phyloP scores from a whole-genome alignment of 495 filamentous ascomycete genomes.

The Jackrogersella multiformis region DNA sequence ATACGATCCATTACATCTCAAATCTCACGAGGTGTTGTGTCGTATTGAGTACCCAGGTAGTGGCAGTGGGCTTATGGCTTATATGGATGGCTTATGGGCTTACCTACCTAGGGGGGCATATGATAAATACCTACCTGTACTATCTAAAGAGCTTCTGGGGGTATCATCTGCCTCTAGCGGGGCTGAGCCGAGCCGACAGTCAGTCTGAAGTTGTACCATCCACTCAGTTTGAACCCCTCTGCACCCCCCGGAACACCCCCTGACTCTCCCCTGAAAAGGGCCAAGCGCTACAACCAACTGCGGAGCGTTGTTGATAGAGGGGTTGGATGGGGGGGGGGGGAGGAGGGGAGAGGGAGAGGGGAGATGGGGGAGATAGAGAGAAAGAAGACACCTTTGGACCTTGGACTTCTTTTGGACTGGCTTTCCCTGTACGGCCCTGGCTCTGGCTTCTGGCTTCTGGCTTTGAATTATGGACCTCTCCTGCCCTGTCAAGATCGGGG shows the following conservation, averaged over 20 bases:
- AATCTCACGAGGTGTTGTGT: conserved; percentile 10
- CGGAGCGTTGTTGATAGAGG: conserved; percentile 25
- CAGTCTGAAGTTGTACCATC: conserved; percentile 12
- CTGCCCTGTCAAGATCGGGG: conserved; percentile 27
- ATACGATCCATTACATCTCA: too few species aligned
- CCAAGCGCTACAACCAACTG: conserved; percentile 16
- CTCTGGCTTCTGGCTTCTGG: neutral
- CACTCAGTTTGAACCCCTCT: conserved; percentile 10
- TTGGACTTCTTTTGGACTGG: neutral
- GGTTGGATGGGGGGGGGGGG: conserved; percentile 7
- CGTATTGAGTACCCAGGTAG: too few species aligned
- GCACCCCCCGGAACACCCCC: conserved; percentile 2
- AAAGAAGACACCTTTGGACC: neutral
- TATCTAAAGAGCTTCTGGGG: too few species aligned
- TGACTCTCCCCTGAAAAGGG: conserved; percentile 1
- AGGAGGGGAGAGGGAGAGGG: neutral
- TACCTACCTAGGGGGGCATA: too few species aligned
- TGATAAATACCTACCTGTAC: too few species aligned
- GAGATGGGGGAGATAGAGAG: too few species aligned
- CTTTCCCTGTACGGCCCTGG: conserved; percentile 2
- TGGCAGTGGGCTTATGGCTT: too few species aligned
- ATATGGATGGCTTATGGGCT: too few species aligned
- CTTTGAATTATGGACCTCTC: too few species aligned
- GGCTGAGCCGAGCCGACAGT: conserved; percentile 33
- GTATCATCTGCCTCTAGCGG: conserved; percentile 29